Evolutionary conservation across 345 rosid genomes (phyloP), one percentile per base, ranked within the genome.

Genomic region (Euphorbia peplus): DNA sequence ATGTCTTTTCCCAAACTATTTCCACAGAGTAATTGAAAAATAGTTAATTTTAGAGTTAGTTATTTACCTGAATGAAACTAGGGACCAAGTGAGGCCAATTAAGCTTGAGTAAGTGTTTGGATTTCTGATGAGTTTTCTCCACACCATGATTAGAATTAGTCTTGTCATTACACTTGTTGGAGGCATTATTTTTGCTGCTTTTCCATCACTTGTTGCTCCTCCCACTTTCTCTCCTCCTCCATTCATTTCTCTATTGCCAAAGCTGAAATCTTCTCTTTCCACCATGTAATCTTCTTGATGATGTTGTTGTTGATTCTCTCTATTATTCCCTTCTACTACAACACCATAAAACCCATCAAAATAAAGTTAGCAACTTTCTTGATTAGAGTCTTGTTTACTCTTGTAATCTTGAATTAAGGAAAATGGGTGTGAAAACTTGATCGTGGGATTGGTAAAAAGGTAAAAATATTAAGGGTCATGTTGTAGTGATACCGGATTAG

Each of bases 91-190:
- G 70, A 95, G 93, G 56, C 99, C 99, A 39, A 95, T 83, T 66
- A 95, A 78, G 81, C 99, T 95, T 37, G 99, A 95, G 79, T 95
- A 95, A 18, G 97, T 85, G 84, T 95, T 95, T 61, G 99, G 99
- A 42, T 95, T 95, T 72, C 98, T 86, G n/a, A 95, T 95, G 22
- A 95, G 96, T 80, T 95, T 95, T 58, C 99, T 95, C 99, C 99
- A 95, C 35, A 92, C 99, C 99, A 95, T 95, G 63, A 95, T 92
- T 60, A 95, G 81, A 14, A 95, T 95, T 1, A 95, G 97, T 85
- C 97, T 95, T 67, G 99, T 95, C 97, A 95, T 90, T 4, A 95
- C 99, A 76, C 96, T 89, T 48, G 97, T 82, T 25, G 99, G 97
- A 37, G 99, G 99, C 99, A 92, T 92, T 14, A 87, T 46, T 69